Percentiles rank a stretch among this genome's conserved stretches.
phyloP scores from a whole-genome alignment of 129 eudicot species.

The Sambucus nigra region DNA sequence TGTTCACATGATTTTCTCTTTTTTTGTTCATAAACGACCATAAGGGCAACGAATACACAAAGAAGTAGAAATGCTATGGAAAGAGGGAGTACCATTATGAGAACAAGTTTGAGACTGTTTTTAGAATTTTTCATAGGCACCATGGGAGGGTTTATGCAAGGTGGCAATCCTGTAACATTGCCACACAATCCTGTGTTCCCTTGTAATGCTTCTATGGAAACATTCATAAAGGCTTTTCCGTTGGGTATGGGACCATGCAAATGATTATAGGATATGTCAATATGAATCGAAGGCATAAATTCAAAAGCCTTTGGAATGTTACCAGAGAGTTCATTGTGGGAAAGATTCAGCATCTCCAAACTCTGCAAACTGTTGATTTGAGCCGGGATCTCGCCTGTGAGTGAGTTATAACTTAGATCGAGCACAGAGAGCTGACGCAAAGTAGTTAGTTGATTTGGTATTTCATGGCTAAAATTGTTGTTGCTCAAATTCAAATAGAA shows the following conservation, averaged over 20 bases:
- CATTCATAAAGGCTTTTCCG: constrained; percentile 6
- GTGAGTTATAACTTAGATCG: constrained; percentile 12
- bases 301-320: constrained; percentile 10
- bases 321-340: constrained; percentile 18
- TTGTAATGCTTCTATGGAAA: constrained; percentile 6
- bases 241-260: constrained; percentile 23
- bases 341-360: not conserved
- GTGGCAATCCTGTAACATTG: constrained; percentile 5
- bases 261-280: constrained; percentile 21
- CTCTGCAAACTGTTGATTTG: not conserved
- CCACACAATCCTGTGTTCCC: constrained; percentile 22
- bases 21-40: too few species aligned
- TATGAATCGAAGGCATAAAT: not conserved
- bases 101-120: not conserved
- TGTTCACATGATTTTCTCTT: not conserved
- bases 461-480: not conserved
- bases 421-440: not conserved
- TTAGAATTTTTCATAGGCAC: not conserved
- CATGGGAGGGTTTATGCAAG: not conserved
- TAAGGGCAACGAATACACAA: not conserved
- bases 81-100: constrained; percentile 11
- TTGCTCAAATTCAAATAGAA: constrained; percentile 8
- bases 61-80: constrained; percentile 7
- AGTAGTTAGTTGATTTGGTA: not conserved
- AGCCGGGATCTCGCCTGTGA: constrained; percentile 5